Percentiles rank a stretch among this genome's conserved stretches.
These are phyloP conservation scores for Fagopyrum tataricum DNA, from an alignment of 148 eudicot species.

Conservation along the genomic window DNA sequence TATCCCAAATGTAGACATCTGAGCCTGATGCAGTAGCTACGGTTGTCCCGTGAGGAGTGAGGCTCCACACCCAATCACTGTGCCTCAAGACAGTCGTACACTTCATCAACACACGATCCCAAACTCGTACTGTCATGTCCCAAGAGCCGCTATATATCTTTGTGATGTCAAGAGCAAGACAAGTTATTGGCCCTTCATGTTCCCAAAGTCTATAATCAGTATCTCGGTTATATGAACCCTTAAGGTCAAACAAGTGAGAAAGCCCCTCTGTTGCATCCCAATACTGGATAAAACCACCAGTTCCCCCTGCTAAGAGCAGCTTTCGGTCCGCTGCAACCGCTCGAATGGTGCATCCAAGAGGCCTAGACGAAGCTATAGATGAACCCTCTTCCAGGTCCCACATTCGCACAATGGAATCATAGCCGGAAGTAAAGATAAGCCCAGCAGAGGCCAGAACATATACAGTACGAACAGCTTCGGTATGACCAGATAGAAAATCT, in stretches of 20 bases:
- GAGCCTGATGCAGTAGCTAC: slow-evolving; percentile 72
- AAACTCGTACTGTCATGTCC: slow-evolving; percentile 89
- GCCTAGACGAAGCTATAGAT: slow-evolving; percentile 61
- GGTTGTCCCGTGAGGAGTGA: slow-evolving; percentile 69
- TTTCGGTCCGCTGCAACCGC: slow-evolving; percentile 80
- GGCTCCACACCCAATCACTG: slow-evolving; percentile 88
- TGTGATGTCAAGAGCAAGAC: slow-evolving; percentile 66
- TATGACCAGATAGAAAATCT: slow-evolving; percentile 69
- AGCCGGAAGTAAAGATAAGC: slow-evolving; percentile 77
- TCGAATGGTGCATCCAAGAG: slow-evolving; percentile 83
- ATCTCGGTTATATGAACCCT: slow-evolving; percentile 34
- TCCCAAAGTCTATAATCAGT: slow-evolving; percentile 76
- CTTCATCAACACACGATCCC: slow-evolving; percentile 66
- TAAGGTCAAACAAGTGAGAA: slow-evolving; percentile 61
- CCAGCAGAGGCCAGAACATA: slow-evolving; percentile 68
- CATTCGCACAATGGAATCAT: slow-evolving; percentile 73
- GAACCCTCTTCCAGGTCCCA: slow-evolving; percentile 94
- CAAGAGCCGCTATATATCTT: slow-evolving; percentile 90
- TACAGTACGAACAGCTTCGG: slow-evolving; percentile 65
- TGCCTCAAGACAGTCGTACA: slow-evolving; percentile 69
- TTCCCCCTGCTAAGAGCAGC: slow-evolving; percentile 75
- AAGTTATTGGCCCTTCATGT: slow-evolving; percentile 77
- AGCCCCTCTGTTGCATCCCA: slow-evolving; percentile 79
- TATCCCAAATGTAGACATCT: slow-evolving; percentile 79
- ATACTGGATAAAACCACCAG: slow-evolving; percentile 83